Evolutionary conservation across 768 basidiomycete species (phyloP), one percentile per base, ranked within the genome.

Genomic region (Kwoniella heveanensis): DNA sequence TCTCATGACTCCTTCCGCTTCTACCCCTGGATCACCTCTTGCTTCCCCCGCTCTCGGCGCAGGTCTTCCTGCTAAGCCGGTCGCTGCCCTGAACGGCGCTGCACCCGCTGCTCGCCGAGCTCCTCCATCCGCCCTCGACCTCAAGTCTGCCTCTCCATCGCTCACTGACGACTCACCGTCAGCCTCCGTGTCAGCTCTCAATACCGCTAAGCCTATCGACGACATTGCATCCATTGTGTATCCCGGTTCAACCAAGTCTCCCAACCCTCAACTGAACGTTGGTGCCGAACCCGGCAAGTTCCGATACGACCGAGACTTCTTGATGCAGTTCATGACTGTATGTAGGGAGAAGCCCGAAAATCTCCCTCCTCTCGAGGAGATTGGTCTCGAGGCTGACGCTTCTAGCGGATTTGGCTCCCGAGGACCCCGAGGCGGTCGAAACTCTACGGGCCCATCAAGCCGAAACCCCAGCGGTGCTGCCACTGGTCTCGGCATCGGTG

Each of bases 301-400:
- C 83, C 92, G 95, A 74, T 99, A 99, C 78, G 92, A 97, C 79
- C 92, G 94, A 36, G 92, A 94, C 21, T 99, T 99, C 87, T 85
- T 99, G 25, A 81, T 99, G 63, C 95, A 99, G 78, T 99, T 99
- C 83, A 93, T 96, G 90, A 81, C 82, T 24, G 82, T 95, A 64
- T 99, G 96, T 84, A 90, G 87, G 80, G 95, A 97, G 82, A 94
- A 93, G 80, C 95, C 96, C 2, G 92, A 91, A 57, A 84, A 85
- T 59, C 87, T 97, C 26, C 92, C 92, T 44, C 86, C 91, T 64
- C 85, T 97, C 58, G 92, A 92, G 68, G 88, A 89, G 10, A 88
- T 98, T 72, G 95, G 95, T 59, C 86, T 97, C 56, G 92, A 93
- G 74, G 89, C 90, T 10, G 83, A 85, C 26, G 67, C 72, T 86